Conservation (phyloP, 78 protist species). For the Dictyostelium capitatum region DNA sequence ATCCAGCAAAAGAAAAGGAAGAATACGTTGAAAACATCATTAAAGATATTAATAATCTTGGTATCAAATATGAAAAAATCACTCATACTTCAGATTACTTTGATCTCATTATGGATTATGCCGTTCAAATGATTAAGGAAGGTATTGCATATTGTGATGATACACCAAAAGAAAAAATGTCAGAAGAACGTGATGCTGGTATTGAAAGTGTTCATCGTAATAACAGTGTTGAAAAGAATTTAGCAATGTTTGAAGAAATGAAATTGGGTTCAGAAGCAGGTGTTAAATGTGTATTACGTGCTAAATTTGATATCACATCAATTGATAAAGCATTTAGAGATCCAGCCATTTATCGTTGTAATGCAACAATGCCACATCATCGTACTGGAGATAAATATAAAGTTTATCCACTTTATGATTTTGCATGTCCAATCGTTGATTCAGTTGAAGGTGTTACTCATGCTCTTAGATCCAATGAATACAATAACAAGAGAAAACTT, state of each 20-base stretch:
- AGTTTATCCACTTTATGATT: constrained; percentile 99
- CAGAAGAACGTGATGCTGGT: constrained; percentile 63
- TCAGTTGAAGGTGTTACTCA: constrained; percentile 96
- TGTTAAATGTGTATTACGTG: constrained; percentile 95
- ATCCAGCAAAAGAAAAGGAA: constrained; percentile 97
- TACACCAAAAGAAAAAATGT: constrained; percentile 89
- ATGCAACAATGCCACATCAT: constrained; percentile 91
- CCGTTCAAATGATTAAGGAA: constrained; percentile 94
- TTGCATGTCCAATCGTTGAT: constrained; percentile 99
- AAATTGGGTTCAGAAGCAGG: constrained; percentile 92
- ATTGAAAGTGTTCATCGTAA: constrained; percentile 93
- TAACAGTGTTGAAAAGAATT: constrained; percentile 95
- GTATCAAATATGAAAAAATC: constrained; percentile 19
- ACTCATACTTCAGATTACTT: constrained; percentile 97
- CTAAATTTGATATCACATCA: constrained; percentile 92
- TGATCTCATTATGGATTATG: constrained; percentile 94
- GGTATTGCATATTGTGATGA: constrained; percentile 97
- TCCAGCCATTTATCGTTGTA: constrained; percentile 75
- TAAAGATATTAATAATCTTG: constrained; percentile 30
- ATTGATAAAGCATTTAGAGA: constrained; percentile 72
- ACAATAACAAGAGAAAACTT: constrained; percentile 95
- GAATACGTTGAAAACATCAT: constrained; percentile 94
- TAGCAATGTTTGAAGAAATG: constrained; percentile 95
- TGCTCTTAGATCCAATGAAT: constrained; percentile 98
- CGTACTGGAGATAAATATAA: constrained; percentile 90